Evolutionary conservation across 1,284 basidiomycete species (phyloP), one percentile per base, ranked within the genome.

Genomic region (Cutaneotrichosporon dermatis): DNA sequence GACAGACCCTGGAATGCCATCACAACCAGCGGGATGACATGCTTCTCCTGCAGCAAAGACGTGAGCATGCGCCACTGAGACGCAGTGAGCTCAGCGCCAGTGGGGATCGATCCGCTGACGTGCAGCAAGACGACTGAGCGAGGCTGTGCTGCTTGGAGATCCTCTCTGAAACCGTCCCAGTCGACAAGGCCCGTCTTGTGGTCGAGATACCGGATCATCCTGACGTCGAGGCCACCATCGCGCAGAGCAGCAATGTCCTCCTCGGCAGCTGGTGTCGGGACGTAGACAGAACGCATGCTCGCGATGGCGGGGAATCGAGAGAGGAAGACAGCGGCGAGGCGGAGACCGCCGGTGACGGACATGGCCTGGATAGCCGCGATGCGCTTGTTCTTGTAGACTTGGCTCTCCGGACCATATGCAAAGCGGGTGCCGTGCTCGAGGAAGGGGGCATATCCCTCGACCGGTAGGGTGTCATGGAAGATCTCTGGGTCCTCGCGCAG

Each of bases 31-130:
- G 77, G 75, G 34, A 77, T 73, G 40, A 76, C 63, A 53, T 71
- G 68, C 15, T 71, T 70, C 59, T 72, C 64, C 66, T 73, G 66
- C 10, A 77, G 51, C 33, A 77, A 62, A 1, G 72, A 65, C 1
- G 70, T 72, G 68, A 98, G 85, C 64, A 83, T 77, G 66, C 85
- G 81, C 95, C 95, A 99, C 75, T 99, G 90, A 64, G 89, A 88
- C 53, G 80, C 79, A 34, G 90, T 94, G 37, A 94, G 90, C 79
- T 99, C 95, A 7, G 96, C 91, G 3, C 95, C 93, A 0, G 94
- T 97, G 4, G 95, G 95, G 72, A 95, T 94, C 76, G 95, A 94
- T 44, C 95, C 95, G 75, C 93, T 94, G 7, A 91, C 90, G 72
- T 96, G 92, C 48, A 99, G 77, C 64, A 99, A 79, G 76, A 98